Conservation (phyloP, 768 basidiomycete species). For the Mrakia gelida region DNA sequence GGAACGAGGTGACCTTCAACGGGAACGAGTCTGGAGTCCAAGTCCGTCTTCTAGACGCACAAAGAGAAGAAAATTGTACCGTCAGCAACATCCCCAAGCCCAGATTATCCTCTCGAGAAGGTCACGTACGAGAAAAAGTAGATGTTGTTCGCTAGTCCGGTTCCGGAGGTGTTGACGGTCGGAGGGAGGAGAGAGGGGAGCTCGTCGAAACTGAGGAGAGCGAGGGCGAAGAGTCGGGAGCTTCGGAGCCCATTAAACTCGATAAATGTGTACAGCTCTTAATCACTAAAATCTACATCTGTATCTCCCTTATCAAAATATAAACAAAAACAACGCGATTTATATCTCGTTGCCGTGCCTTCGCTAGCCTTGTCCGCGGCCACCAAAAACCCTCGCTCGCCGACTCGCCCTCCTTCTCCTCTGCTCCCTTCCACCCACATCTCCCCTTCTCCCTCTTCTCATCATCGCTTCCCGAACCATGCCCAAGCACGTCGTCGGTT, state of each 20-base stretch:
- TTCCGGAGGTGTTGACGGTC: too few relatives aligned
- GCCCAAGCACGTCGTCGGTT: slow-evolving; percentile 17
- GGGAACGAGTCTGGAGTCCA: background rate
- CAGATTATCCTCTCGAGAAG: too few relatives aligned
- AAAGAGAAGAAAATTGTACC: background rate
- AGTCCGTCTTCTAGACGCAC: background rate
- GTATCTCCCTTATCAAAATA: background rate
- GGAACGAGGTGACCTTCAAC: background rate
- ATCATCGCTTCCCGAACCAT: background rate
- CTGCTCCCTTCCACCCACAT: background rate
- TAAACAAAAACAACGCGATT: background rate
- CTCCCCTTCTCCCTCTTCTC: background rate
- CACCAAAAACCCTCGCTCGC: too few relatives aligned
- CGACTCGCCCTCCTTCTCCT: background rate
- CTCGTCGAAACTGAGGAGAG: too few relatives aligned
- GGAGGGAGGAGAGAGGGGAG: too few relatives aligned
- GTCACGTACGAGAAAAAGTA: too few relatives aligned
- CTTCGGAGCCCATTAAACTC: too few relatives aligned
- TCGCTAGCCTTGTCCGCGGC: background rate
- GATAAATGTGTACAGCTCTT: too few relatives aligned
- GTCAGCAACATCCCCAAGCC: background rate
- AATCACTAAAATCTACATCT: background rate
- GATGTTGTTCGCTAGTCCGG: too few relatives aligned
- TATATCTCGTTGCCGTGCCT: background rate
- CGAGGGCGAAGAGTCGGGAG: too few relatives aligned